Evolutionary conservation across 2,329 filamentous ascomycete genomes (phyloP).

Genomic region (Penicillium paneum): DNA sequence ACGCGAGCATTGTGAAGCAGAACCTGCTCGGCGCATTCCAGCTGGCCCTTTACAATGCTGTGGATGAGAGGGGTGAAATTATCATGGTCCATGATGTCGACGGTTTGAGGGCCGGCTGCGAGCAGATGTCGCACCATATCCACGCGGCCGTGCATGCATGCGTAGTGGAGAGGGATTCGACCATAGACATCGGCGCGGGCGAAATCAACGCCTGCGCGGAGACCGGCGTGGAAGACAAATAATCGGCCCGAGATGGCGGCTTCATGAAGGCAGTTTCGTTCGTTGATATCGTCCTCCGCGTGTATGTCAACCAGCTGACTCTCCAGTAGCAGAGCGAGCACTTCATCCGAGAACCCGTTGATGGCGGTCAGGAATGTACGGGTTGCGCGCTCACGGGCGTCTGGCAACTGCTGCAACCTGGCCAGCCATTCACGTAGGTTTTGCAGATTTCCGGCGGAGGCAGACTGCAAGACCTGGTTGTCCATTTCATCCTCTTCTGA

Average conservation of each 20-base stretch:
- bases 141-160: slow-evolving; percentile 87
- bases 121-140: slow-evolving; percentile 77
- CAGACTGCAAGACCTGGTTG: slow-evolving; percentile 77
- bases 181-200: slow-evolving; percentile 88
- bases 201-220: slow-evolving; percentile 73
- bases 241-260: slow-evolving; percentile 89
- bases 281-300: slow-evolving; percentile 95
- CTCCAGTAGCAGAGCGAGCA: slow-evolving; percentile 71
- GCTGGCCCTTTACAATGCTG: slow-evolving; percentile 82
- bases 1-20: slow-evolving; percentile 77
- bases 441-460: slow-evolving; percentile 74
- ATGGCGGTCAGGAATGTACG: slow-evolving; percentile 87
- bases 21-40: slow-evolving; percentile 75
- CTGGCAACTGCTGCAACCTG: slow-evolving; percentile 61
- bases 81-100: slow-evolving; percentile 89
- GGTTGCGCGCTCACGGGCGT: slow-evolving; percentile 73
- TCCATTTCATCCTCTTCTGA: slow-evolving; percentile 89
- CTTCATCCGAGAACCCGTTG: slow-evolving; percentile 74
- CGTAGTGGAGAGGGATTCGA: slow-evolving; percentile 88
- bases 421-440: slow-evolving; percentile 76
- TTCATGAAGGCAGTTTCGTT: slow-evolving; percentile 93
- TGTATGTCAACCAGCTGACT: slow-evolving; percentile 84
- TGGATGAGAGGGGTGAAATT: slow-evolving; percentile 97
- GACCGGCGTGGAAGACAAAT: slow-evolving; percentile 71
- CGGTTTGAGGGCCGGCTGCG: slow-evolving; percentile 65